Base-by-base conservation (phyloP, 139 green algal species). In the Micractinium sp. region DNA sequence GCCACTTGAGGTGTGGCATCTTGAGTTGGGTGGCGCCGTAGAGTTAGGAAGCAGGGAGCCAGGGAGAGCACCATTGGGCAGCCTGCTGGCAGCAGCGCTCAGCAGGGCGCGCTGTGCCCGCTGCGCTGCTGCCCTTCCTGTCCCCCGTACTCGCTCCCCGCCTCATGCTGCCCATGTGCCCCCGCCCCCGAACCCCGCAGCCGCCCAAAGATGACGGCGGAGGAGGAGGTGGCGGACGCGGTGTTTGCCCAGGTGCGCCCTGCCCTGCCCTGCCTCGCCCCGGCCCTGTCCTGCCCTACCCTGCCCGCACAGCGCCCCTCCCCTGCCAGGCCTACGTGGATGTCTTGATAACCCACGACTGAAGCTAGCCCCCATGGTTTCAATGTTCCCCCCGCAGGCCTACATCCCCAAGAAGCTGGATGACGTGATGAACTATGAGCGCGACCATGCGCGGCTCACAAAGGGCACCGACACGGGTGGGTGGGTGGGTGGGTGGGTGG, bases 351-450 rank as follows among this genome's bases (percentile, higher is more conserved):
- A n/a, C n/a, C n/a, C n/a, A n/a, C n/a, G n/a, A 56, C 47, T 56
- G 47, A 56, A 56, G 9, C 47, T 56, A 56, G 47, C 47, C 47
- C 47, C 9, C 47, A n/a, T 56, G 47, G 5, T 56, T 56, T 5
- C 47, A 5, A 5, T 56, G 7, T 9, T 56, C 19, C 35, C 35
- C 25, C 19, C 25, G 67, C 95, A 99, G 90, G 95, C 97, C 23
- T 99, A 97, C 94, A 99, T 99, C 86, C 98, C 98, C 4, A 94
- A 94, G 39, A 92, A 93, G 77, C 92, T 99, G 82, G 96, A 98
- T 27, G 95, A 99, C 90, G 97, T 99, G 41, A 83, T 84, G 14
- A 78, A 98, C 87, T 97, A 96, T 88, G 97, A 99, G 93, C 88
- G 94, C 3, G 97, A 99, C 87, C 91, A 95, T 35, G 93, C 96